Evolutionary conservation across 2,329 filamentous ascomycete genomes (phyloP).

Genomic region (Aspergillus melleus): DNA sequence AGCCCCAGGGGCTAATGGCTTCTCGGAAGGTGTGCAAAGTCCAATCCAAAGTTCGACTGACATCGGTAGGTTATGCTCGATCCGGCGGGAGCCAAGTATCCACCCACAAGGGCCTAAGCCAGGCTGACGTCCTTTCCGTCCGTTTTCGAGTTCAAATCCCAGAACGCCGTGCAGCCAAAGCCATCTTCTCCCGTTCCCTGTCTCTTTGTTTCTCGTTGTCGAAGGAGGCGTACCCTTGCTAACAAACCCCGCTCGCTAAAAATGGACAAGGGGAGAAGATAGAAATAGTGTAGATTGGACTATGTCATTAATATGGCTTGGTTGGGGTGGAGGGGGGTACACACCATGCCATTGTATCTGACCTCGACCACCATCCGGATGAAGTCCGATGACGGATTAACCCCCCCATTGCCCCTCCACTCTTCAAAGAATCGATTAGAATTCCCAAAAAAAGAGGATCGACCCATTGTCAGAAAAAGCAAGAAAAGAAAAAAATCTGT

Average conservation of each 20-base stretch:
- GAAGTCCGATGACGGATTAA: conserved; percentile 8
- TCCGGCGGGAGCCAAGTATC: background rate
- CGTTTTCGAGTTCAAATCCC: conserved; percentile 3
- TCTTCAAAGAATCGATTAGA: background rate
- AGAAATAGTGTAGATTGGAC: conserved; percentile 6
- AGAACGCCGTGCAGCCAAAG: conserved; percentile 13
- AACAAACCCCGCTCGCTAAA: conserved; percentile 17
- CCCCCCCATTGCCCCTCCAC: conserved; percentile 7
- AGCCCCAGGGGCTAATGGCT: background rate
- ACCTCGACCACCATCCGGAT: conserved; percentile 10
- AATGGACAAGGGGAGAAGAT: conserved; percentile 5
- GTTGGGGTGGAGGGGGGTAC: background rate
- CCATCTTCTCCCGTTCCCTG: conserved; percentile 1
- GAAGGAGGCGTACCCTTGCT: background rate
- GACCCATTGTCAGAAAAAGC: background rate
- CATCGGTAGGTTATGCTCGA: background rate
- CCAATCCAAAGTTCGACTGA: background rate
- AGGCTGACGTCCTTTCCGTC: conserved; percentile 13
- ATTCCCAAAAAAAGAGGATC: background rate
- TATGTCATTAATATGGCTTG: conserved; percentile 13
- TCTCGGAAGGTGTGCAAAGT: background rate
- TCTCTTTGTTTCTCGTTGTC: background rate
- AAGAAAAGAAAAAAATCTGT: conserved; percentile 10
- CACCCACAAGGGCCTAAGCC: conserved; percentile 7
- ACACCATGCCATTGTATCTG: conserved; percentile 12